Evolutionary conservation across 73 alveolate genomes (phyloP).

Genomic region (Symbiodinium natans): DNA sequence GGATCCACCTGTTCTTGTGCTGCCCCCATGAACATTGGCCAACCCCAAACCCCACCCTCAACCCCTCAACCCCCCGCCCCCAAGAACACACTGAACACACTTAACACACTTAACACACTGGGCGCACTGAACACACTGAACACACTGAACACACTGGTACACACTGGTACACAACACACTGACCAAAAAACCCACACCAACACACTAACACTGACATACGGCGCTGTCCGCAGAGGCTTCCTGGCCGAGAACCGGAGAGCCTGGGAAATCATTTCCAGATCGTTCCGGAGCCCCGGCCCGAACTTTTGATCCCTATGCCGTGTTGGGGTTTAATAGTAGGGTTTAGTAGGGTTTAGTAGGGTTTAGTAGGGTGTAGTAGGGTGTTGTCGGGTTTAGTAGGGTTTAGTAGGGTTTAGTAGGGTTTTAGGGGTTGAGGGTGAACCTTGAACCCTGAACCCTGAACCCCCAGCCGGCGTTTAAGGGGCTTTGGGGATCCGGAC

Average conservation of each 20-base stretch:
- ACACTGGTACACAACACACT: too few species aligned
- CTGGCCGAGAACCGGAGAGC: conserved; percentile 72
- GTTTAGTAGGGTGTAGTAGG: background rate
- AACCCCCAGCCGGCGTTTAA: too few species aligned
- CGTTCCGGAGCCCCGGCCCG: background rate
- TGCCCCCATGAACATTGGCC: background rate
- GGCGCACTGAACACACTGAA: background rate
- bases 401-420: too few species aligned
- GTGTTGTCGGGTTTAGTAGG: too few species aligned
- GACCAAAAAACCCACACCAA: too few species aligned
- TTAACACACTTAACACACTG: too few species aligned
- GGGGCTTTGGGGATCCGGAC: too few species aligned
- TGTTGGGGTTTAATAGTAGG: background rate
- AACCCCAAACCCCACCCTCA: background rate
- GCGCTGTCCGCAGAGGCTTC: conserved; percentile 1
- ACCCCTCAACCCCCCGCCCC: background rate
- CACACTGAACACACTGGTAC: background rate
- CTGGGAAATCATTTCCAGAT: conserved; percentile 66
- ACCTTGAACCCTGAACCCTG: too few species aligned
- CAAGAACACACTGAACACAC: too few species aligned
- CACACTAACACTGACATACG: too few species aligned
- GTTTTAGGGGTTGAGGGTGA: background rate
- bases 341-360: background rate
- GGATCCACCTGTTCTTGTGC: too few species aligned
- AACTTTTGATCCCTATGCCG: too few species aligned